Evolutionary conservation across 345 rosid species (phyloP).

Genomic region (Psidium friedrichsthalianum): DNA sequence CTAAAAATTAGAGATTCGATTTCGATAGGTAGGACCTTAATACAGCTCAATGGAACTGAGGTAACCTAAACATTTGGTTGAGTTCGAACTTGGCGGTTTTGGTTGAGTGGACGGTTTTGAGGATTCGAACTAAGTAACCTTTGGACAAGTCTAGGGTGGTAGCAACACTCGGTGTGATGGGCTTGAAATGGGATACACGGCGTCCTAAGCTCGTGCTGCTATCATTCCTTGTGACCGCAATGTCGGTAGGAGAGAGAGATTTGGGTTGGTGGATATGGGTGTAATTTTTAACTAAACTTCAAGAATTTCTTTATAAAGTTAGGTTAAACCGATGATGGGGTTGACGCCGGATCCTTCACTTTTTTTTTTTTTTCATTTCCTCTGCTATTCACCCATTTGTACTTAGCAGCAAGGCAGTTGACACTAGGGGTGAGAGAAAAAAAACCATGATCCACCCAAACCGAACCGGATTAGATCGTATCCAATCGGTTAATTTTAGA

Average conservation of each 20-base stretch:
- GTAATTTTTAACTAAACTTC: neutral
- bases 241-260: neutral
- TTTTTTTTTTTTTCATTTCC: neutral
- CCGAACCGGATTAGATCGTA: too few relatives aligned
- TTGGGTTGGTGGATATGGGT: neutral
- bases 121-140: neutral
- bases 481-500: too few relatives aligned
- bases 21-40: too few relatives aligned
- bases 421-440: too few relatives aligned
- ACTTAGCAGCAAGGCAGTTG: neutral
- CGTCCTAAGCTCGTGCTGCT: neutral
- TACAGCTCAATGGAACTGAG: neutral
- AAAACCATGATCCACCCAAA: too few relatives aligned
- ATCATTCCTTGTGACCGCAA: neutral
- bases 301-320: neutral
- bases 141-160: neutral
- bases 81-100: neutral
- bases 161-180: neutral
- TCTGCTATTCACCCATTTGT: neutral
- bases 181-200: neutral
- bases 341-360: neutral
- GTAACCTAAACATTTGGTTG: neutral
- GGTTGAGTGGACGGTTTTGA: neutral
- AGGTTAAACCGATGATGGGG: neutral
- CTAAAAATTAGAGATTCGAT: too few relatives aligned